Evolutionary conservation across 345 rosid species (phyloP).

Genomic region (Odontarrhena argentea): DNA sequence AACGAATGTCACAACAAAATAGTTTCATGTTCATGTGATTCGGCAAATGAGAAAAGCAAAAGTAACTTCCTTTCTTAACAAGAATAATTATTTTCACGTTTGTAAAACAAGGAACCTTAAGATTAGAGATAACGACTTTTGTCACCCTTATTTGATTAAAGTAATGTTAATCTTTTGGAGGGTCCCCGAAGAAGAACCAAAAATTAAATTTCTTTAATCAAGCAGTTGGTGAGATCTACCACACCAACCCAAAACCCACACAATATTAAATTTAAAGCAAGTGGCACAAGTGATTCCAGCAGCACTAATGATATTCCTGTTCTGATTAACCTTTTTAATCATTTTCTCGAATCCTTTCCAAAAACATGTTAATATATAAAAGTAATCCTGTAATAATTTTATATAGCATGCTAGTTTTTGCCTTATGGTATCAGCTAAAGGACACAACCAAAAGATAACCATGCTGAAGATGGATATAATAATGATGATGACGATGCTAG

Average conservation of each 20-base stretch:
- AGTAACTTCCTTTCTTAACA: constrained; percentile 17
- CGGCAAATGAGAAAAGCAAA: constrained; percentile 28
- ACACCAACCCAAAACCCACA: constrained; percentile 25
- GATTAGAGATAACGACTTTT: constrained; percentile 26
- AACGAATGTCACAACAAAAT: not conserved
- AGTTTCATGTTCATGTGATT: constrained; percentile 34
- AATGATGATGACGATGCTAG: not conserved
- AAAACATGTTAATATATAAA: constrained; percentile 18
- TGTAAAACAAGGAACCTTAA: constrained; percentile 17
- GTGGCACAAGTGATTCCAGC: constrained; percentile 29
- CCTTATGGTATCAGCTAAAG: constrained; percentile 36
- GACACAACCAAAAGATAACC: constrained; percentile 34
- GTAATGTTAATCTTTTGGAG: constrained; percentile 11
- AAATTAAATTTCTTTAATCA: constrained; percentile 23
- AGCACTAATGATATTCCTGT: constrained; percentile 4
- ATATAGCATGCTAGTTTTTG: constrained; percentile 29
- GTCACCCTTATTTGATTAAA: constrained; percentile 9
- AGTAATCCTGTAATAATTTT: constrained; percentile 1
- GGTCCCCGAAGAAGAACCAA: constrained; percentile 13
- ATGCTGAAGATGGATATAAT: not conserved
- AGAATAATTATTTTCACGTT: not conserved
- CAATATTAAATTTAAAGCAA: constrained; percentile 18
- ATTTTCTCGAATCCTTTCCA: constrained; percentile 10
- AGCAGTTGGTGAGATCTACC: constrained; percentile 44
- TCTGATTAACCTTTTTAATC: not conserved